Conservation (phyloP, 768 basidiomycete species). For the Gymnopilus junonius region DNA sequence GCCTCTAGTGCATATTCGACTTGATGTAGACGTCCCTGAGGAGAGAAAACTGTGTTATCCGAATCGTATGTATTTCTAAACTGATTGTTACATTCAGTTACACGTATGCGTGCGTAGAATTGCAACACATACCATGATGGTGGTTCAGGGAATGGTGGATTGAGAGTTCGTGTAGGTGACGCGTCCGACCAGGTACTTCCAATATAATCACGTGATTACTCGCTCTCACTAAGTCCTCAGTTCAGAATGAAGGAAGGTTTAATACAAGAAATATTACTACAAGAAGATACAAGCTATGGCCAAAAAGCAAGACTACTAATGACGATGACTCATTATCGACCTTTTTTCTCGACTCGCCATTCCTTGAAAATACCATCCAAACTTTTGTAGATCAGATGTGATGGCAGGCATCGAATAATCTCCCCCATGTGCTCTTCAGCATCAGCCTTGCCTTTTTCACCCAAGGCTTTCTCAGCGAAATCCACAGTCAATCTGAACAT, state of each 20-base stretch:
- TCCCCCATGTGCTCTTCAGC: constrained; percentile 82
- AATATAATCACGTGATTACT: constrained; percentile 25
- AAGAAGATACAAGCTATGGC: not conserved
- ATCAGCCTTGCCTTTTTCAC: constrained; percentile 68
- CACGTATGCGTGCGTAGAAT: constrained; percentile 24
- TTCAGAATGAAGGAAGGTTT: not conserved
- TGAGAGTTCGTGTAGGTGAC: constrained; percentile 30
- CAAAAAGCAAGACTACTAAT: not conserved
- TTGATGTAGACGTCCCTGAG: constrained; percentile 95
- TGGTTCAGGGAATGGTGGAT: constrained; percentile 13
- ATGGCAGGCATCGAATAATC: constrained; percentile 88
- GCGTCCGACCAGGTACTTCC: constrained; percentile 25
- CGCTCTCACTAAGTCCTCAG: too few relatives aligned
- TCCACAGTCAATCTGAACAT: constrained; percentile 86
- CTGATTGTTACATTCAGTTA: constrained; percentile 41
- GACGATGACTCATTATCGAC: constrained; percentile 41
- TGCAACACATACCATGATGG: constrained; percentile 38
- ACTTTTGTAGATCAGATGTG: constrained; percentile 86
- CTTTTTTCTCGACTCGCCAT: constrained; percentile 85
- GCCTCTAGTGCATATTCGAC: constrained; percentile 99
- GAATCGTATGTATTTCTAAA: constrained; percentile 98
- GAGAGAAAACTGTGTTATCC: constrained; percentile 97
- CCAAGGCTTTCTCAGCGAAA: constrained; percentile 74
- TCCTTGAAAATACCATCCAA: constrained; percentile 96
- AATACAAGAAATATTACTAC: not conserved